phyloP scores from a whole-genome alignment of 2,329 filamentous ascomycete genomes.

The Blumeriella jaapii region DNA sequence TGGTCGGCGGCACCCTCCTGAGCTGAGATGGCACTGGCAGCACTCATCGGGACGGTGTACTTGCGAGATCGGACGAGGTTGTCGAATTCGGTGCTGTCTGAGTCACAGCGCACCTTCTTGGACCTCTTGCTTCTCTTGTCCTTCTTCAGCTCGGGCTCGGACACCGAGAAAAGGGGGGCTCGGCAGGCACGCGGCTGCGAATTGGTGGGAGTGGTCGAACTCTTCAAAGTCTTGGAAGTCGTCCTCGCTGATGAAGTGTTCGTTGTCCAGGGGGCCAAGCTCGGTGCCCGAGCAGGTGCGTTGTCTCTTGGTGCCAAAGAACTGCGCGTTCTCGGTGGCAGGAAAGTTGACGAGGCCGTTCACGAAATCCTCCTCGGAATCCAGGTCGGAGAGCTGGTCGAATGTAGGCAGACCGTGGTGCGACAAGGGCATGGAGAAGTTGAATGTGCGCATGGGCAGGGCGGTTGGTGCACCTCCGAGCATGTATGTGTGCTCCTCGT shows the following conservation, averaged over 20 bases:
- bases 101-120: slow-evolving; percentile 33
- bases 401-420: slow-evolving; percentile 58
- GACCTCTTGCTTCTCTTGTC: slow-evolving; percentile 47
- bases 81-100: slow-evolving; percentile 28
- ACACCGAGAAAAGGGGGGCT: slow-evolving; percentile 47
- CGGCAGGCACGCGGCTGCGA: slow-evolving; percentile 49
- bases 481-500: slow-evolving; percentile 42
- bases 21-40: slow-evolving; percentile 20
- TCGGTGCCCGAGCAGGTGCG: slow-evolving; percentile 57
- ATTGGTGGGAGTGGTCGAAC: slow-evolving; percentile 55
- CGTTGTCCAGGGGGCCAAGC: slow-evolving; percentile 58
- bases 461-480: slow-evolving; percentile 37
- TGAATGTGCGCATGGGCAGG: slow-evolving; percentile 36
- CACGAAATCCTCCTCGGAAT: slow-evolving; percentile 81
- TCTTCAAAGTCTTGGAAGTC: slow-evolving; percentile 68
- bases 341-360: slow-evolving; percentile 63
- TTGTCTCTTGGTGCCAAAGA: slow-evolving; percentile 54
- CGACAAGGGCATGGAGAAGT: slow-evolving; percentile 37
- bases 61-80: slow-evolving; percentile 27
- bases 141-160: slow-evolving; percentile 36
- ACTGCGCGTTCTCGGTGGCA: slow-evolving; percentile 44
- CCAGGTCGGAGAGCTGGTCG: slow-evolving; percentile 79
- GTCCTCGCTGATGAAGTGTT: slow-evolving; percentile 64
- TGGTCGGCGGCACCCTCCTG: slow-evolving; percentile 22
- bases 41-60: slow-evolving; percentile 27